Evolutionary conservation across 345 rosid species (phyloP).

Genomic region (Clarkia xantiana): DNA sequence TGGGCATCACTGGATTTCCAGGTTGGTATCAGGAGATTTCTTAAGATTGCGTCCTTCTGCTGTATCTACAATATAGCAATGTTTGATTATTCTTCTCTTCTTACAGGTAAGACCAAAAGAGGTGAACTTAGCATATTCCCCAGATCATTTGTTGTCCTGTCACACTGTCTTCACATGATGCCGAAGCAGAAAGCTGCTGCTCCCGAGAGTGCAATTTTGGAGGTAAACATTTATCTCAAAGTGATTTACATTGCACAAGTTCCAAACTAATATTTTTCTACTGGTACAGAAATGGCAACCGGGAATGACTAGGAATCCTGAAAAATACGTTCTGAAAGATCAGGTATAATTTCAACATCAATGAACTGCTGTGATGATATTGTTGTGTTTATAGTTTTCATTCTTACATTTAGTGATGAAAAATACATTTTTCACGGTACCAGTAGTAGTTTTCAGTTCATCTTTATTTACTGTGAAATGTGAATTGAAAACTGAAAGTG

Average conservation of each 20-base stretch:
- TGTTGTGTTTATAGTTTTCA: no score
- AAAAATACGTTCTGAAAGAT: constrained; percentile 68
- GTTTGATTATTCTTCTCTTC: background rate
- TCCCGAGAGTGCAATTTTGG: constrained; percentile 26
- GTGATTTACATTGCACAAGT: background rate
- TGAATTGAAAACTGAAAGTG: no score
- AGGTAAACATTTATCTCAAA: constrained; percentile 22
- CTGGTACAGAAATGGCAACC: constrained; percentile 59
- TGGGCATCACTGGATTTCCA: constrained; percentile 89
- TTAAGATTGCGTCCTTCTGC: no score
- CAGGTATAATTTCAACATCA: constrained; percentile 35
- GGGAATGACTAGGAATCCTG: constrained; percentile 69
- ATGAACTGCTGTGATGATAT: no score
- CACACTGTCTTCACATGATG: constrained; percentile 97
- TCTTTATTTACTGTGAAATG: no score
- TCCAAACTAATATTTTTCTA: background rate
- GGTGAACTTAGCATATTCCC: constrained; percentile 95
- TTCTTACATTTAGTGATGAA: no score
- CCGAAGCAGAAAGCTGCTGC: constrained; percentile 57
- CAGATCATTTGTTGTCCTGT: constrained; percentile 36
- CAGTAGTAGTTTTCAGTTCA: no score
- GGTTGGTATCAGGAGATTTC: constrained; percentile 27
- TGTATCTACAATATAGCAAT: no score
- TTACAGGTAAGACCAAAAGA: constrained; percentile 72
- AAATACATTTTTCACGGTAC: no score